Evolutionary conservation across 2,329 filamentous ascomycete genomes (phyloP).

Genomic region (Ceratocystis variospora): DNA sequence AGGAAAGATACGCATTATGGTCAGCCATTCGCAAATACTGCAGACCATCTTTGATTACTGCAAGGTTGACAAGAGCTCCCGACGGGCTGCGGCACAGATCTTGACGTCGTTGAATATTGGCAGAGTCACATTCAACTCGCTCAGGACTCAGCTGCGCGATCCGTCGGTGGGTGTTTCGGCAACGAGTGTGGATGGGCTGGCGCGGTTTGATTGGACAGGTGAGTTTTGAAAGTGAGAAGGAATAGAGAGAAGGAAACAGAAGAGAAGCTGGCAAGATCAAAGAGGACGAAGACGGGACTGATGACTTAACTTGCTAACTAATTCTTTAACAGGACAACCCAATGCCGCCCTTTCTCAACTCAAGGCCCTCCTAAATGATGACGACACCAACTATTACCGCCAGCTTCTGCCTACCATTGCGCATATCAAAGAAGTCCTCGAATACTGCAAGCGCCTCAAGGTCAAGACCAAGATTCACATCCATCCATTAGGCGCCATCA

Average conservation of each 20-base stretch:
- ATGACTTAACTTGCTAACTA: constrained; percentile 17
- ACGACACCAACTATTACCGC: constrained; percentile 53
- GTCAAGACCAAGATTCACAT: constrained; percentile 69
- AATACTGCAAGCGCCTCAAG: constrained; percentile 61
- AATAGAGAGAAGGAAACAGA: neutral
- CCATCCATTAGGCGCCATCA: constrained; percentile 72
- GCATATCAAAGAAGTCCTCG: constrained; percentile 64
- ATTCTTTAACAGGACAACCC: constrained; percentile 33
- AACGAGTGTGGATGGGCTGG: constrained; percentile 79
- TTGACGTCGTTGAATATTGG: constrained; percentile 78
- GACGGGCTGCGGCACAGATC: constrained; percentile 63
- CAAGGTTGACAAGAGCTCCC: constrained; percentile 54
- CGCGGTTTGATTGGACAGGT: constrained; percentile 82
- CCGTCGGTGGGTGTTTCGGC: constrained; percentile 68
- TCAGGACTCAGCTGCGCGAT: constrained; percentile 69
- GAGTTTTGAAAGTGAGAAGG: constrained; percentile 22
- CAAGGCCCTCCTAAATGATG: constrained; percentile 47
- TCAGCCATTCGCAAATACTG: constrained; percentile 79
- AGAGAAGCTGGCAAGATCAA: neutral
- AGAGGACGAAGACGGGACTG: neutral
- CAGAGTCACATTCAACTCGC: constrained; percentile 67
- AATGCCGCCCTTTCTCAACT: constrained; percentile 44
- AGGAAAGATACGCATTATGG: constrained; percentile 69
- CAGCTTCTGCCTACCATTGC: constrained; percentile 63
- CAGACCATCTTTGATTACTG: constrained; percentile 85